These are phyloP conservation scores for Neopestalotiopsis sp. DNA, from an alignment of 2,329 filamentous ascomycete genomes.

Conservation along the genomic window DNA sequence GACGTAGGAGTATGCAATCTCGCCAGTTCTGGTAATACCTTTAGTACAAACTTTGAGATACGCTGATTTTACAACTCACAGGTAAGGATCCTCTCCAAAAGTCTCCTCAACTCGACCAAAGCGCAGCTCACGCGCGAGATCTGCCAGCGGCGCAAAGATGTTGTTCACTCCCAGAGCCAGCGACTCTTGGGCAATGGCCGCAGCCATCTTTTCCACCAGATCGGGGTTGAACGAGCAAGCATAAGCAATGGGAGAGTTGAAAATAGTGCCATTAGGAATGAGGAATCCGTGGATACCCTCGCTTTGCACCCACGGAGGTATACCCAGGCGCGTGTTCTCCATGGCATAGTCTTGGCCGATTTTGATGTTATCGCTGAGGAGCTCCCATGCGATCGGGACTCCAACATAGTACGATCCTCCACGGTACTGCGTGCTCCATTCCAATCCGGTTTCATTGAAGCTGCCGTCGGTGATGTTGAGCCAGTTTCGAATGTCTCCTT, in stretches of 20 bases:
- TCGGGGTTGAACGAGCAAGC: slow-evolving; percentile 73
- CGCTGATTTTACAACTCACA: slow-evolving; percentile 41
- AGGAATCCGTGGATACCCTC: slow-evolving; percentile 78
- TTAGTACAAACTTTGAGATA: background rate
- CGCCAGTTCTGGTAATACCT: slow-evolving; percentile 52
- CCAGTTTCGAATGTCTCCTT: slow-evolving; percentile 76
- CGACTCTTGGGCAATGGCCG: slow-evolving; percentile 68
- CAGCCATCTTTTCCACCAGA: slow-evolving; percentile 69
- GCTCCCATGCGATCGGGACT: slow-evolving; percentile 66
- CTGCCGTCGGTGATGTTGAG: slow-evolving; percentile 69
- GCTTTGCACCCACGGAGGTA: slow-evolving; percentile 74
- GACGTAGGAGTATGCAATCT: slow-evolving; percentile 65
- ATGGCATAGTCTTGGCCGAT: slow-evolving; percentile 71
- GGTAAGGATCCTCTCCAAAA: slow-evolving; percentile 70
- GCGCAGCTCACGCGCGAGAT: slow-evolving; percentile 73
- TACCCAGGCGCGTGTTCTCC: slow-evolving; percentile 70
- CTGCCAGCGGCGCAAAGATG: slow-evolving; percentile 72
- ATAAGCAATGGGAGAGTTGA: slow-evolving; percentile 77
- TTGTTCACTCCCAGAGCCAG: slow-evolving; percentile 73
- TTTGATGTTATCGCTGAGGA: slow-evolving; percentile 66
- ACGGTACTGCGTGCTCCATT: slow-evolving; percentile 68
- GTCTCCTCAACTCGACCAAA: slow-evolving; percentile 78
- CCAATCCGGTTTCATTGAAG: slow-evolving; percentile 72
- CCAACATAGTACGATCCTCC: slow-evolving; percentile 77
- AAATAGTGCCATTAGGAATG: slow-evolving; percentile 75